phyloP scores from a whole-genome alignment of 202 grass and related monocot species.

The Eragrostis tef region DNA sequence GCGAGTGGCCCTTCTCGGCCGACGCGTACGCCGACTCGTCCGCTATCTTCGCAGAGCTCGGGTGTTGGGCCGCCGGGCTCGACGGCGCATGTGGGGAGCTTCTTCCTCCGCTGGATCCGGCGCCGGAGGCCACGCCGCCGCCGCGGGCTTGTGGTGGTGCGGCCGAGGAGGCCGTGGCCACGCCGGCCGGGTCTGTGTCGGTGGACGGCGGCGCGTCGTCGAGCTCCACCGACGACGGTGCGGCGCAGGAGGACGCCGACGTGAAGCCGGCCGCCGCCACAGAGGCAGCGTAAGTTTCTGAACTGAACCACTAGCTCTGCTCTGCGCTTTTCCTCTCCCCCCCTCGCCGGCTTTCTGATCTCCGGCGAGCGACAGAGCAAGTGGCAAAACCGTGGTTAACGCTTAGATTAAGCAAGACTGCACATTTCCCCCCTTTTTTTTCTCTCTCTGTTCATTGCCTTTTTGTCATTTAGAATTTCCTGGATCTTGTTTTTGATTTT shows the following conservation, averaged over 20 bases:
- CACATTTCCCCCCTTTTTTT: neutral
- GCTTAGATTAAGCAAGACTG: neutral
- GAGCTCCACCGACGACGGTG: conserved; percentile 51
- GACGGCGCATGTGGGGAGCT: conserved; percentile 1
- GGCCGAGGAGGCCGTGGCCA: neutral
- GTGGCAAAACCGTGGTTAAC: neutral
- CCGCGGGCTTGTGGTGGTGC: neutral
- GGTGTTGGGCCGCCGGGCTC: conserved; percentile 46
- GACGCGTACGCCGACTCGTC: conserved; percentile 51
- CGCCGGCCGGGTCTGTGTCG: conserved; percentile 34
- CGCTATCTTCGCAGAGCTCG: conserved; percentile 56
- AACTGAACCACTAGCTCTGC: neutral
- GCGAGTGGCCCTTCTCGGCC: conserved; percentile 52
- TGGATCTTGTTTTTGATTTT: neutral
- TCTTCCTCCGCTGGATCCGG: conserved; percentile 47
- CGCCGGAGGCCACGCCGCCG: conserved; percentile 6
- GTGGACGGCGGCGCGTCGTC: conserved; percentile 51
- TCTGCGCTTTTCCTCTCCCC: neutral
- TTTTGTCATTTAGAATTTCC: neutral
- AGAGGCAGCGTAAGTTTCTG: conserved; percentile 52
- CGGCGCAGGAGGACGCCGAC: conserved; percentile 42
- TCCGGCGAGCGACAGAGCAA: neutral
- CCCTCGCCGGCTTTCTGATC: neutral
- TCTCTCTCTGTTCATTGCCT: neutral
- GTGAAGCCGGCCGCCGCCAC: conserved; percentile 33